Evolutionary conservation across 768 basidiomycete species (phyloP).

Genomic region (Brasilioporus rufonigricans): DNA sequence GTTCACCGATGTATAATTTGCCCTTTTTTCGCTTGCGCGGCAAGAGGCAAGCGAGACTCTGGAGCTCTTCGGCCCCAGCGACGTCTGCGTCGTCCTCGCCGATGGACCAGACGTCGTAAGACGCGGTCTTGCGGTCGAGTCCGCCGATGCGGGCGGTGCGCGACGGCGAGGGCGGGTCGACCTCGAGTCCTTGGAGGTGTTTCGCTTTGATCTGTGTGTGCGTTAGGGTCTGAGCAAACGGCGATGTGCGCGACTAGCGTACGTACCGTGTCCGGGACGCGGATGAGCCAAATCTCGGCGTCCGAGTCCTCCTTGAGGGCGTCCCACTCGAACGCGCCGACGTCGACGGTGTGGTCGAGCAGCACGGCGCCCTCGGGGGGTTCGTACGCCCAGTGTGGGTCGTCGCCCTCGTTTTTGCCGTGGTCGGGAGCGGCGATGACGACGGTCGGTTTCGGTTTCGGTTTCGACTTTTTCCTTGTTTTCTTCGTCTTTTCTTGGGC

Average conservation of each 20-base stretch:
- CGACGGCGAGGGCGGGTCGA: constrained; percentile 44
- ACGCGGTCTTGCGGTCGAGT: constrained; percentile 50
- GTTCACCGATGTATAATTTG: constrained; percentile 54
- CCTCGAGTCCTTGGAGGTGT: constrained; percentile 50
- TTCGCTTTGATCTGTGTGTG: constrained; percentile 53
- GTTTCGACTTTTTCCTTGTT: no score
- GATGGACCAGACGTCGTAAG: constrained; percentile 67
- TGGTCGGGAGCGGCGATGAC: not conserved
- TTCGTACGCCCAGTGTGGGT: constrained; percentile 57
- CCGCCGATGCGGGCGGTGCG: constrained; percentile 44
- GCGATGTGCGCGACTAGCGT: no score
- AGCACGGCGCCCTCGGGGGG: constrained; percentile 54
- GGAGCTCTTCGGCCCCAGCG: constrained; percentile 69
- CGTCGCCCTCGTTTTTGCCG: constrained; percentile 51
- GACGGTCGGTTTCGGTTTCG: not conserved
- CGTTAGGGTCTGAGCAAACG: no score
- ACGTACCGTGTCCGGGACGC: constrained; percentile 61
- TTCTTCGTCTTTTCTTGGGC: constrained; percentile 8
- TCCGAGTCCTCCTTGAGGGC: constrained; percentile 52
- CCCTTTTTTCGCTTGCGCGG: constrained; percentile 63
- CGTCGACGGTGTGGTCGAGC: constrained; percentile 46
- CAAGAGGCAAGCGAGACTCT: constrained; percentile 56
- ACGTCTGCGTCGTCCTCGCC: constrained; percentile 39
- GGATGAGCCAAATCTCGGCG: constrained; percentile 67
- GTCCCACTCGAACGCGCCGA: constrained; percentile 66